Evolutionary conservation across 2,329 filamentous ascomycete species (phyloP).

Genomic region (Colletotrichum sp.): DNA sequence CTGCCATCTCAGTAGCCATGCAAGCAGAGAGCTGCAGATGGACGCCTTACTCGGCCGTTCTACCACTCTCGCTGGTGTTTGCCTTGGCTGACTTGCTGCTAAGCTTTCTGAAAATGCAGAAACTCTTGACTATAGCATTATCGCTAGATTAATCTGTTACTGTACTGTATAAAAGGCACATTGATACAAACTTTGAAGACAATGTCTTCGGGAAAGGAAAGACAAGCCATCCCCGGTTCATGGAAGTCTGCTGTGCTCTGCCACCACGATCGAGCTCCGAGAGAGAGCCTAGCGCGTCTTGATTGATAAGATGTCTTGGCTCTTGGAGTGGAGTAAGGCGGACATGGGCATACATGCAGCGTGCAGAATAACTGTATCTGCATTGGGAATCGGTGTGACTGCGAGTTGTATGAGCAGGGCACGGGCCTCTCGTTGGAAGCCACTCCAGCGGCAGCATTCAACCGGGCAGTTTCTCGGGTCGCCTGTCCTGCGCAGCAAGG

Average conservation of each 20-base stretch:
- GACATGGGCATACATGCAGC: neutral
- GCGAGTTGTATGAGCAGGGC: neutral
- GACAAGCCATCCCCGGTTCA: neutral
- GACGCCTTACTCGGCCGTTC: neutral
- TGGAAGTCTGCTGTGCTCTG: neutral
- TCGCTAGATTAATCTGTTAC: neutral
- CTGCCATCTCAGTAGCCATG: neutral
- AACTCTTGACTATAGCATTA: neutral
- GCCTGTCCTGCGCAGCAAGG: neutral
- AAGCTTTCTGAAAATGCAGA: neutral
- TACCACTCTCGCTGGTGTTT: neutral
- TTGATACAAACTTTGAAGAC: neutral
- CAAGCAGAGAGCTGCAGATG: neutral
- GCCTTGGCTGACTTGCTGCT: neutral
- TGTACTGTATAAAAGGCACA: neutral
- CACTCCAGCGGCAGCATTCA: neutral
- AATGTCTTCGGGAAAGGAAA: neutral
- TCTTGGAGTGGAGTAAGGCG: neutral
- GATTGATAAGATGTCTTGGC: neutral
- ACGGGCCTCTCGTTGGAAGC: neutral
- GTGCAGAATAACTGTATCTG: neutral
- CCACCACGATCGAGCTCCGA: neutral
- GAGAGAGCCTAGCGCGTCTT: neutral
- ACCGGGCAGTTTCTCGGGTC: neutral
- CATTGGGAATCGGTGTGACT: neutral